Evolutionary conservation across 2,329 filamentous ascomycete genomes (phyloP).

Genomic region (Neodidymelliopsis sp.): DNA sequence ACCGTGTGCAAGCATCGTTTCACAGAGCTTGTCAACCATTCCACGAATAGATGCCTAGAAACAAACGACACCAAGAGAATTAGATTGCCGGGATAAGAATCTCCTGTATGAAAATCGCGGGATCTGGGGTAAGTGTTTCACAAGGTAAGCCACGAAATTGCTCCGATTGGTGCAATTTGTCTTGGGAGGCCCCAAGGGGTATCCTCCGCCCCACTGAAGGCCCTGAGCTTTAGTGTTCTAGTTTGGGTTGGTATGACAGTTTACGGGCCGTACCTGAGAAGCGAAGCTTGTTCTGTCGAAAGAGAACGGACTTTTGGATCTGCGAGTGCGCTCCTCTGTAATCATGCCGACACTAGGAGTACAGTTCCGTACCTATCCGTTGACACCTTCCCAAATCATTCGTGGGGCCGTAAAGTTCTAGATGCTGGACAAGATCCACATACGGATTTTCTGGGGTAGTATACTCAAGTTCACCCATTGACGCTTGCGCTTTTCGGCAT

Average conservation of each 20-base stretch:
- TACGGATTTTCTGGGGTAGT: not conserved
- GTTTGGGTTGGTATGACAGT: not conserved
- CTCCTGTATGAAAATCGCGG: not conserved
- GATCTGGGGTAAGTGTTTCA: slow-evolving; percentile 1
- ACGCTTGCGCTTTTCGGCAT: slow-evolving; percentile 30
- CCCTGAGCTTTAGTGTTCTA: not conserved
- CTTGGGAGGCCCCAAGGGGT: not conserved
- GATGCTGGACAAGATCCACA: not conserved
- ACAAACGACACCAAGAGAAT: slow-evolving; percentile 12
- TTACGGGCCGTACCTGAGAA: not conserved
- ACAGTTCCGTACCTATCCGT: not conserved
- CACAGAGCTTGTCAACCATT: not conserved
- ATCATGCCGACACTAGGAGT: not conserved
- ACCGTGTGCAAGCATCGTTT: not conserved
- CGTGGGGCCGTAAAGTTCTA: not conserved
- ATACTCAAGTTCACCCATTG: slow-evolving; percentile 27
- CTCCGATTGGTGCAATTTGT: slow-evolving; percentile 23
- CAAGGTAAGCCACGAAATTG: slow-evolving; percentile 1
- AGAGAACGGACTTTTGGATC: not conserved
- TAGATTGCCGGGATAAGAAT: slow-evolving; percentile 4
- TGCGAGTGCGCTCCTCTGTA: not conserved
- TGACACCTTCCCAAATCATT: not conserved
- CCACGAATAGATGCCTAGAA: slow-evolving; percentile 5
- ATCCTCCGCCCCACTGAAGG: not conserved
- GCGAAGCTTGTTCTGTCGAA: not conserved